Evolutionary conservation across 805 yeast genomes (phyloP), one percentile per base, ranked within the genome.

Genomic region (Candida quercuum): DNA sequence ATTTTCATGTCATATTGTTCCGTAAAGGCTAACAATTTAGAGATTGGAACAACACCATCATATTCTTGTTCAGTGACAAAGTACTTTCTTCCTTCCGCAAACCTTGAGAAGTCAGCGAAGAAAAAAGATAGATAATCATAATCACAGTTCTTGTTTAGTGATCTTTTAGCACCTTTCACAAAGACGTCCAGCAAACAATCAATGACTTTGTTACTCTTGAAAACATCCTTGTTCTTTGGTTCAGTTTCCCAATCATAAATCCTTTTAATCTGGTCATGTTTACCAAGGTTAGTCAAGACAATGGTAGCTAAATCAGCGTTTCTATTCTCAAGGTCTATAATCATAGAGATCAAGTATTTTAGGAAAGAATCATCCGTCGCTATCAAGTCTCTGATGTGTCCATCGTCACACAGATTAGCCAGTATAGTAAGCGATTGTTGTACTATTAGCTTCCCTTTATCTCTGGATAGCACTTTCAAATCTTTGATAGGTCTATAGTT

Each of bases 181-280:
- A 87, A 88, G 53, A 89, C 78, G 61, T 86, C 95, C 79, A 89
- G 76, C 23, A 89, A 66, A 58, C 89, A 83, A 51, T 86, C 95
- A 61, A 87, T 69, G 6, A 78, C 80, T 18, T 64, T 69, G 10
- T 47, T 51, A 45, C 84, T 77, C 56, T 69, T 74, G 65, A 85
- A 86, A 6, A 72, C 55, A 3, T 62, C 63, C 35, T 66, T 68
- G 30, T 73, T 72, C 13, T 61, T 53, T 19, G 59, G 41, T 50
- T 67, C 38, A 43, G 56, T 35, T 57, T 47, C 33, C 53, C 55
- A 41, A 14, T 67, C 63, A 33, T 86, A 69, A 0, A 85, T 52
- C 38, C 63, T 64, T 32, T 74, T 67, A 32, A 86, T 76, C 15
- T 65, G 61, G 49, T 84, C 87, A 47, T 77, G 77, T 52, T 89